Conservation (phyloP, 192 early-diverging fungal genomes). For the Phlyctochytrium bullatum region DNA sequence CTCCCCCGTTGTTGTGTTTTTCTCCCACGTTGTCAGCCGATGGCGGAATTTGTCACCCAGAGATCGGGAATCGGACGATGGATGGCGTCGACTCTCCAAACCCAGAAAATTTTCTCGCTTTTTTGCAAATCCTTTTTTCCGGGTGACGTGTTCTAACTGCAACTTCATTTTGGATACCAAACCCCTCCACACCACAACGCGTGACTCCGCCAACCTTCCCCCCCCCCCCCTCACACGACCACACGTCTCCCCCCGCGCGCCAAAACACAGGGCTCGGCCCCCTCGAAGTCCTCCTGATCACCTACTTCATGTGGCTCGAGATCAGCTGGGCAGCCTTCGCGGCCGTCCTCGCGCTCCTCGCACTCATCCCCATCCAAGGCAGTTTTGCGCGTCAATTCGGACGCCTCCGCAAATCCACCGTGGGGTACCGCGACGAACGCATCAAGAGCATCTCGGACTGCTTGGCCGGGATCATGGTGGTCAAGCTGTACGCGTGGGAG, state of each 20-base stretch:
- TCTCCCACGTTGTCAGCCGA: too few relatives aligned
- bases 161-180: too few relatives aligned
- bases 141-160: too few relatives aligned
- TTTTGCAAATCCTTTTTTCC: conserved; percentile 10
- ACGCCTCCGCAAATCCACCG: conserved; percentile 24
- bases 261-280: conserved; percentile 41
- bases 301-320: conserved; percentile 46
- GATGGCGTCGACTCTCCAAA: too few relatives aligned
- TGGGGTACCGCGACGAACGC: conserved; percentile 36
- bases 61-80: too few relatives aligned
- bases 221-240: too few relatives aligned
- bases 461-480: conserved; percentile 47
- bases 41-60: too few relatives aligned
- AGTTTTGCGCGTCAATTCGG: conserved; percentile 35
- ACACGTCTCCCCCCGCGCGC: too few relatives aligned
- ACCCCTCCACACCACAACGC: too few relatives aligned
- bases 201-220: too few relatives aligned
- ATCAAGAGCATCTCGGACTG: conserved; percentile 46
- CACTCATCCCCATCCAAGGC: conserved; percentile 46
- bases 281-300: conserved; percentile 33
- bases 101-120: too few relatives aligned
- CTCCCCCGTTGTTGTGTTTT: neutral
- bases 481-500: conserved; percentile 58
- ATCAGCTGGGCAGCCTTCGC: conserved; percentile 41
- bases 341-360: conserved; percentile 27